Evolutionary conservation across 2,329 filamentous ascomycete genomes (phyloP).

Genomic region (Arachnomyces sp.): DNA sequence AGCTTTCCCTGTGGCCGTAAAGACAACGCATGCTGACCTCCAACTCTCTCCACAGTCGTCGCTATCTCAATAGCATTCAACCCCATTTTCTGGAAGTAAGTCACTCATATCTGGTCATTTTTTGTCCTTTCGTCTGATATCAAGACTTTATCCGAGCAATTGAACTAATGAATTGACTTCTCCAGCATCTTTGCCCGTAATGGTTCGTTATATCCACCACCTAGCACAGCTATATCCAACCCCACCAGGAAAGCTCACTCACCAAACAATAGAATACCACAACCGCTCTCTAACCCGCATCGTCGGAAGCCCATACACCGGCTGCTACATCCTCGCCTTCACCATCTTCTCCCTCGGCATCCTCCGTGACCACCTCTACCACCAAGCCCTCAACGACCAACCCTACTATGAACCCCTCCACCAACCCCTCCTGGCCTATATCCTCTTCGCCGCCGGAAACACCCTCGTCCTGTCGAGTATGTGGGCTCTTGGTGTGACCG

Average conservation of each 20-base stretch:
- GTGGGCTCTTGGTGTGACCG: slow-evolving; percentile 85
- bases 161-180: slow-evolving; percentile 26
- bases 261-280: slow-evolving; percentile 64
- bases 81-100: slow-evolving; percentile 99
- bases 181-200: slow-evolving; percentile 71
- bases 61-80: slow-evolving; percentile 83
- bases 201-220: slow-evolving; percentile 45
- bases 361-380: slow-evolving; percentile 80
- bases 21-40: neutral
- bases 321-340: slow-evolving; percentile 82
- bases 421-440: slow-evolving; percentile 58
- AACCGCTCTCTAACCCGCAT: slow-evolving; percentile 82
- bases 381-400: slow-evolving; percentile 67
- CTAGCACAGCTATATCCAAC: slow-evolving; percentile 1
- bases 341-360: slow-evolving; percentile 90
- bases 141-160: slow-evolving; percentile 10
- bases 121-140: slow-evolving; percentile 1
- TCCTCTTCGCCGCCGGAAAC: slow-evolving; percentile 69
- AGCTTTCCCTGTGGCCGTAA: slow-evolving; percentile 9
- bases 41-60: slow-evolving; percentile 55
- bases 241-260: slow-evolving; percentile 10
- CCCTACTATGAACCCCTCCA: slow-evolving; percentile 69
- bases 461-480: slow-evolving; percentile 81
- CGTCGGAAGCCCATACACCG: slow-evolving; percentile 69
- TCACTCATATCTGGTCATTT: slow-evolving; percentile 17